Percentiles rank a stretch among this genome's conserved stretches.
Evolutionary conservation across 495 filamentous ascomycete genomes (phyloP).

Genomic region (Lasiosphaeriaceae sp.): DNA sequence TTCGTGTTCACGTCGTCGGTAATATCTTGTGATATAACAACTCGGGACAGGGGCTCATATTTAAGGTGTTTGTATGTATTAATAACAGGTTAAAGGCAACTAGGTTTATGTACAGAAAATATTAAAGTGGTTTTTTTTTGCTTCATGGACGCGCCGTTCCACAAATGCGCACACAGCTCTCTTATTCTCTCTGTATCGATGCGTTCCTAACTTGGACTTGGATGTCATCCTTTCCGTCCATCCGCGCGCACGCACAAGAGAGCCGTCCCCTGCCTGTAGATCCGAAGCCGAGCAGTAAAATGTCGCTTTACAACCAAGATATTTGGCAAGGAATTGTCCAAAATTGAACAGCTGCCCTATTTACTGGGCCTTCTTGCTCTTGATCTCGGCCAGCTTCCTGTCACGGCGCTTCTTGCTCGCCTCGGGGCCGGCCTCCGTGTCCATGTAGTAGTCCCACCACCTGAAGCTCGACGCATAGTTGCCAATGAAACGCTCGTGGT

Average conservation of each 20-base stretch:
- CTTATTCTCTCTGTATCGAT: no score
- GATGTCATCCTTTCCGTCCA: no score
- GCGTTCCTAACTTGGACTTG: no score
- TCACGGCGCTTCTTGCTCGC: conserved; percentile 80
- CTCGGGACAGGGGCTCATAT: no score
- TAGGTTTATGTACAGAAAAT: not conserved
- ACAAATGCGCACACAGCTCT: no score
- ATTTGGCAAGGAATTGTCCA: no score
- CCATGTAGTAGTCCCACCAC: conserved; percentile 95
- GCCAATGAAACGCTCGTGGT: conserved; percentile 96
- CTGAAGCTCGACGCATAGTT: conserved; percentile 98
- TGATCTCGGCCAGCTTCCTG: conserved; percentile 60
- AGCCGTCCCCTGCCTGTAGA: not conserved
- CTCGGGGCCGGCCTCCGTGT: conserved; percentile 89
- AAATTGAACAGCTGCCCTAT: conserved; percentile 3
- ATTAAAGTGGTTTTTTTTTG: not conserved
- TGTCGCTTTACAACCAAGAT: no score
- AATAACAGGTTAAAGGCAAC: not conserved
- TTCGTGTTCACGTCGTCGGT: not conserved
- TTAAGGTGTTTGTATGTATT: not conserved
- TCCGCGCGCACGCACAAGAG: no score
- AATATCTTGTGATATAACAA: no score
- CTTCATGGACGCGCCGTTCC: no score
- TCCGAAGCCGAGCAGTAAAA: no score
- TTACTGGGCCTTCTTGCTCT: conserved; percentile 63